phyloP scores from a whole-genome alignment of 2,329 filamentous ascomycete genomes.

The Ceratocystis destructans region DNA sequence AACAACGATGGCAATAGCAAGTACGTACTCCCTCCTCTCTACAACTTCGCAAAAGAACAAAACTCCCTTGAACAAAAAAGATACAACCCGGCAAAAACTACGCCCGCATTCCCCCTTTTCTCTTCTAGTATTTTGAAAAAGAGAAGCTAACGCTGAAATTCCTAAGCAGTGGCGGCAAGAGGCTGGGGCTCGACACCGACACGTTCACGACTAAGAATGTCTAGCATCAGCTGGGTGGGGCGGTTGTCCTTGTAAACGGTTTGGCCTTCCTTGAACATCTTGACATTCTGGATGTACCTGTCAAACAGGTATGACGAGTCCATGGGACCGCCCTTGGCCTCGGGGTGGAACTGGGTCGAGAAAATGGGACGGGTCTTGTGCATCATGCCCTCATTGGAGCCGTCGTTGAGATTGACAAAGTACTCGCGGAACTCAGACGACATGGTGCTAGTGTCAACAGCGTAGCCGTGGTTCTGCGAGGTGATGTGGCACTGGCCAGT shows the following conservation, averaged over 20 bases:
- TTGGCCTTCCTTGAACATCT: constrained; percentile 76
- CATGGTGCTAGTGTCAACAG: constrained; percentile 73
- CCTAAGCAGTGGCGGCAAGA: constrained; percentile 37
- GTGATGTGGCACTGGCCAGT: constrained; percentile 98
- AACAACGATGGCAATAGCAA: constrained; percentile 6
- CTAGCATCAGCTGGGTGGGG: constrained; percentile 75
- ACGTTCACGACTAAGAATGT: constrained; percentile 84
- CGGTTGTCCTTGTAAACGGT: constrained; percentile 70
- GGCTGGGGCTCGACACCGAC: constrained; percentile 68
- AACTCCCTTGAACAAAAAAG: neutral
- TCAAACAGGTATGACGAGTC: constrained; percentile 95
- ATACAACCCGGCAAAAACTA: constrained; percentile 6
- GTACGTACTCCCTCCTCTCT: neutral
- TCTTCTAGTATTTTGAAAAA: neutral
- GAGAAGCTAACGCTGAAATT: neutral
- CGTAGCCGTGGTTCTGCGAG: constrained; percentile 96
- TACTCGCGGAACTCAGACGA: constrained; percentile 88
- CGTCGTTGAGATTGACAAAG: constrained; percentile 96
- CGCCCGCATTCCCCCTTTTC: neutral
- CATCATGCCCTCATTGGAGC: constrained; percentile 94
- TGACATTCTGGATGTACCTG: constrained; percentile 82
- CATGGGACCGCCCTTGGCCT: constrained; percentile 92
- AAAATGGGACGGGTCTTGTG: constrained; percentile 95
- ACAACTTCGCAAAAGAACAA: neutral
- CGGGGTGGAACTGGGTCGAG: constrained; percentile 96